These are phyloP conservation scores for Daldinia vernicosa DNA, from an alignment of 495 filamentous ascomycete species.

Conservation along the genomic window DNA sequence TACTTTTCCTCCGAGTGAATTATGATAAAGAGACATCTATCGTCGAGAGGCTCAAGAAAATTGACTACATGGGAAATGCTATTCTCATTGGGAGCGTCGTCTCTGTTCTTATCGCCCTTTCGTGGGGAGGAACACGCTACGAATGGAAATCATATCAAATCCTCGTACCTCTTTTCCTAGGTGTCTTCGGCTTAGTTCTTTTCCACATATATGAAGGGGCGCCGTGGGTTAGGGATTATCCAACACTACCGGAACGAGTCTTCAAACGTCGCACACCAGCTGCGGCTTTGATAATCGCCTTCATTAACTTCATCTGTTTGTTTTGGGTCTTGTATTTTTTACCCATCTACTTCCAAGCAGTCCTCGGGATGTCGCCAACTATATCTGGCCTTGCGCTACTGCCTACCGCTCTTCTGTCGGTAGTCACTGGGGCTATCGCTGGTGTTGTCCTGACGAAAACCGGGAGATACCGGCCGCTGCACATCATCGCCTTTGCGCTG, in stretches of 20 bases:
- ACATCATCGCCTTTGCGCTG: background rate
- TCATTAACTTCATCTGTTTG: slow-evolving; percentile 46
- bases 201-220: background rate
- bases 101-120: slow-evolving; percentile 49
- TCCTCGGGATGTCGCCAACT: slow-evolving; percentile 47
- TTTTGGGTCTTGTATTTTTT: slow-evolving; percentile 64
- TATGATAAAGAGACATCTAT: background rate
- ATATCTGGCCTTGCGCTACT: background rate
- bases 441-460: background rate
- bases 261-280: slow-evolving; percentile 46
- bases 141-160: slow-evolving; percentile 42
- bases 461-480: background rate
- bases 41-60: background rate
- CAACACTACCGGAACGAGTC: background rate
- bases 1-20: background rate
- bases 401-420: background rate
- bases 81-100: background rate
- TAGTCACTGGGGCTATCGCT: background rate
- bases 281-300: slow-evolving; percentile 28
- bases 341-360: slow-evolving; percentile 51
- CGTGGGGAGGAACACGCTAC: slow-evolving; percentile 41
- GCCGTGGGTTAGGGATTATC: background rate
- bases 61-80: background rate
- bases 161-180: slow-evolving; percentile 30
- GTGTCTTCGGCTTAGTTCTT: slow-evolving; percentile 42